Base-by-base conservation (phyloP, 768 basidiomycete genomes). In the Lactarius pseudohatsudake region DNA sequence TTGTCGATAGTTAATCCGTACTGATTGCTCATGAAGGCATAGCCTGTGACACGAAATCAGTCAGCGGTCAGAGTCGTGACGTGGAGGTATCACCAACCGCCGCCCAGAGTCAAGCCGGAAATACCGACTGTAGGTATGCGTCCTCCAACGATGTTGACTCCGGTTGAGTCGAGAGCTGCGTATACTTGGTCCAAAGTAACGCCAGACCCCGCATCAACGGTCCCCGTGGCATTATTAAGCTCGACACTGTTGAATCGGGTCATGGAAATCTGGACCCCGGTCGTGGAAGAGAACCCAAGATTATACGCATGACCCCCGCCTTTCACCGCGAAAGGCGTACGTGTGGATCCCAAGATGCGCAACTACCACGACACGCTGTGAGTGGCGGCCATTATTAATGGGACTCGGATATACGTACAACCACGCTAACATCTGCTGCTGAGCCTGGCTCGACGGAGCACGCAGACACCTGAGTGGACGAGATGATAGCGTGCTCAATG, bases 171-270 rank as follows among this genome's bases (percentile, higher is more conserved):
- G 4, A 74, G 58, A 7, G 50, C 62, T 34, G 8, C 57, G 50
- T 75, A 75, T 9, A 71, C 66, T 26, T 73, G 58, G 53, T 73
- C 74, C 74, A 70, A 73, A 18, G 71, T 71, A n/a, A 70, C 66
- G 3, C 74, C 74, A 20, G 74, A 30, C 4, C 72, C 71, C 2
- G 71, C 41, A 16, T 67, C 66, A n/a, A 67, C 67, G 3, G 70
- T 72, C 0, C 38, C 57, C 3, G 47, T 55, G 6, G 8, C 16
- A 2, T 18, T 22, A 32, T 70, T 53, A 54, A 67, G 53, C 1
- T 34, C 45, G 3, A 65, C 61, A 2, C 28, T 22, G n/a, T 57
- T 59, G 54, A 74, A 75, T 2, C 67, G 67, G 30, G 66, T 30
- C 73, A 75, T 70, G 7, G 73, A n/a, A 4, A 75, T 73, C 32